Base-by-base conservation (phyloP, 208 protist genomes). In the Lotmaria passim region DNA sequence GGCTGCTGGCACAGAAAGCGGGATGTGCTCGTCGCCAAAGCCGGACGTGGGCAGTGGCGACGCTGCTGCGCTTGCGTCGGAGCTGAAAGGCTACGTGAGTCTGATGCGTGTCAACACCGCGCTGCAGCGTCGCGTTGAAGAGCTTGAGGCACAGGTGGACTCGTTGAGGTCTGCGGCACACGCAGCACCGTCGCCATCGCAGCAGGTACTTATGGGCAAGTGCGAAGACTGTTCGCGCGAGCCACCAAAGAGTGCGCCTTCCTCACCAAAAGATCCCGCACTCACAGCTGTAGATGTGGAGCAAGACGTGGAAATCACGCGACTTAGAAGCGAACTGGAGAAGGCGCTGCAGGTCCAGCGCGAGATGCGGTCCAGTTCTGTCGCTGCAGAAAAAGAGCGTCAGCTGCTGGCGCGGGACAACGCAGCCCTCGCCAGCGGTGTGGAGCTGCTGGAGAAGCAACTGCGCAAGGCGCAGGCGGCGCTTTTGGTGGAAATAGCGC, bases 31-130 rank as follows among this genome's bases (percentile, higher is more conserved):
- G 44, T 55, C 68, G 15, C 24, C 23, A 26, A 11, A 44, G n/a
- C 21, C 28, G 26, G 39, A n/a, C 30, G 58, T 31, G 1, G 69
- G 30, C 31, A 41, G 26, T 41, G 64, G 51, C 6, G 67, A 85
- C 23, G 72, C 73, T 0, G 62, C 62, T 0, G 50, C 76, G 1
- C 56, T 85, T 1, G 55, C 69, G 1, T 82, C 82, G 33, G 85
- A 90, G 50, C 11, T 83, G 33, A 89, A 85, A 39, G 87, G 86
- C 38, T 91, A 94, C 67, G 64, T 78, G n/a, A 61, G 82, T 41
- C 61, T 94, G 14, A 89, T 94, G 86, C 55, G 70, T 10, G 19
- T 91, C 17, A 91, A 94, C 75, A 58, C 78, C 0, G 36, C 75
- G n/a, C 69, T 89, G 52, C 82, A 84, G 55, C 48, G 63, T 1